phyloP scores from a whole-genome alignment of 2,329 filamentous ascomycete species.

The Aureobasidium vineae region DNA sequence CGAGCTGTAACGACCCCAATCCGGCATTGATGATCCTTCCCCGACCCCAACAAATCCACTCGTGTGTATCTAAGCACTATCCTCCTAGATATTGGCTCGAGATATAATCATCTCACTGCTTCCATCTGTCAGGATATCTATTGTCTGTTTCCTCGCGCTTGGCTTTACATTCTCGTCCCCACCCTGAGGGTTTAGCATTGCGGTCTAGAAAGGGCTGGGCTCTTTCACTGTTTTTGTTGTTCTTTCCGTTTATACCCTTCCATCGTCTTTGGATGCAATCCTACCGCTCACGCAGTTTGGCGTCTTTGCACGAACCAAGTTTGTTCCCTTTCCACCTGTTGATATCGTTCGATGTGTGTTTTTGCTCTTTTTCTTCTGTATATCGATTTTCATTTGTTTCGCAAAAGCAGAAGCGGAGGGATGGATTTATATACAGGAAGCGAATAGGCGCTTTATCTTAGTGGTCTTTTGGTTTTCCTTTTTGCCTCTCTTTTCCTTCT shows the following conservation, averaged over 20 bases:
- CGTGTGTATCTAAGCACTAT: not conserved
- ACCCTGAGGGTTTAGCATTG: slow-evolving; percentile 21
- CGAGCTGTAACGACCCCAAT: slow-evolving; percentile 24
- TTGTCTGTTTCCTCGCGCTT: slow-evolving; percentile 12
- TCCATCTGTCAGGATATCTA: not conserved
- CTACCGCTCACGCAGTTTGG: slow-evolving; percentile 9
- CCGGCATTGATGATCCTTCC: slow-evolving; percentile 21
- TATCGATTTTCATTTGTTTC: slow-evolving; percentile 7
- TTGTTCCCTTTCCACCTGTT: not conserved
- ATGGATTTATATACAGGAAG: not conserved
- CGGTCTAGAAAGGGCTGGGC: slow-evolving; percentile 23
- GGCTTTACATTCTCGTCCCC: slow-evolving; percentile 17
- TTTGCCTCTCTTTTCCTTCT: not conserved
- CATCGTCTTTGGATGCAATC: not conserved
- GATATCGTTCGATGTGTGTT: not conserved
- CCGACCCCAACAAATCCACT: slow-evolving; percentile 3
- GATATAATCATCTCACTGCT: not conserved
- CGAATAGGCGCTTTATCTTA: not conserved
- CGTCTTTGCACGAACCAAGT: not conserved
- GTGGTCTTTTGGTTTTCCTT: not conserved
- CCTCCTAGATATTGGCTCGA: not conserved
- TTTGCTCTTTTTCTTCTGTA: slow-evolving; percentile 4
- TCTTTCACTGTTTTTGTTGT: slow-evolving; percentile 17
- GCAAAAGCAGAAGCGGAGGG: not conserved
- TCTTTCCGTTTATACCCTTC: slow-evolving; percentile 20